Evolutionary conservation across 148 eudicot species (phyloP), one percentile per base, ranked within the genome.

Genomic region (Silene conica): DNA sequence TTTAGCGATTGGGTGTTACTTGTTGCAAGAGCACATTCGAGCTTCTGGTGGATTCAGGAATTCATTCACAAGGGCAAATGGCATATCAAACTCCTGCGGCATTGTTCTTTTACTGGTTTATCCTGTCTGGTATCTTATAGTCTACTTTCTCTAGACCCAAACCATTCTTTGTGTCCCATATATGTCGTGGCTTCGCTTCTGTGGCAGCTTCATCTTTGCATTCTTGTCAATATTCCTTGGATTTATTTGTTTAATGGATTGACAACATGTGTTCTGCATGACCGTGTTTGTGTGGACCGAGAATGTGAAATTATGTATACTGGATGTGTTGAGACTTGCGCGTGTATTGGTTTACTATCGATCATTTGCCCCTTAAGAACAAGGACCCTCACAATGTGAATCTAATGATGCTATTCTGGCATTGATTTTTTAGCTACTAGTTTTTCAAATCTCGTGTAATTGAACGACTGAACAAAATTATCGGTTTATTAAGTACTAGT

Each of bases 11-110:
- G 97, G 84, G 5, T 72, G 85, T 21, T 95, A 95, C 80, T 78
- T 95, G 79, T 80, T 95, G 69, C 97, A 95, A 71, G 99, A 95
- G 72, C 99, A 95, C 84, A 92, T 92, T 69, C 79, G 99, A 76
- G 97, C 96, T 8, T 86, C 96, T 0, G 99, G 97, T 20, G 99
- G 99, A 71, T 95, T 95, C 81, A 84, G 91, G 68, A 90, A 95
- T 52, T 86, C 99, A 18, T 95, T 95, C 84, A 92, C 97, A 1
- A 86, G 77, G 79, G 84, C 86, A 74, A 76, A 87, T 13, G 97
- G 97, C 9, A 56, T 90, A 70, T 95, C 97, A 21, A 95, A 95
- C 86, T 64, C 96, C 0, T 57, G 89, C 8, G 97, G 99, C 67
- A 92, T 95, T 7, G 48, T 92, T 72, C 79, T 90, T 25, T 82